Base-by-base conservation (phyloP, 2,329 filamentous ascomycete species). In the Apiospora marii region DNA sequence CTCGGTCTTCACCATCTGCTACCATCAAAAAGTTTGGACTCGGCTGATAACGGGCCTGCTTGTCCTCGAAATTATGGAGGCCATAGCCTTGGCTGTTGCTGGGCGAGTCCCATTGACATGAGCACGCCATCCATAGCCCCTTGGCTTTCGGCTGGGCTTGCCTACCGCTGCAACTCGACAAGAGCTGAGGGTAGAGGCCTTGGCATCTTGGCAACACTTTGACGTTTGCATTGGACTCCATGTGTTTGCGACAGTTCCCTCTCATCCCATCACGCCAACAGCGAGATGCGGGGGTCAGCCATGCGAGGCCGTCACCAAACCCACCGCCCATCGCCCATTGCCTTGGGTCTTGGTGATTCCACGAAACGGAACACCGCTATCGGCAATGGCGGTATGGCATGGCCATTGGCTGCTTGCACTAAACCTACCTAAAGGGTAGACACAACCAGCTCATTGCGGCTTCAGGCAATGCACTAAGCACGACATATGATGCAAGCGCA, bases 81-180 rank as follows among this genome's bases (percentile, higher is more conserved):
- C 51, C 27, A 34, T 6, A 14, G 51, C 27, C 51, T 58, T 58
- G 51, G 51, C 51, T 58, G 51, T 27, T 27, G 27, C 51, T 58
- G 51, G 51, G 51, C 27, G 51, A 58, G 51, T 16, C 14, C 51
- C 51, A 34, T 58, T 27, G 13, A 58, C 51, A 5, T 16, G 30
- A 58, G 51, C 51, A 58, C 51, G 51, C 51, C 34, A 58, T 58
- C 22, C 7, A 58, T 58, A 58, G 51, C 51, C 51, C 51, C 51
- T 58, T 58, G 51, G 51, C 51, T 34, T 3, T 8, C 19, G 51
- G 24, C 13, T 27, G 49, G 49, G 24, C 13, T 53, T 53, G 16
- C 6, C 24, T 6, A 16, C 49, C 24, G 30, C 49, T 53, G 49
- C 49, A 30, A 53, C 51, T 16, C 51, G 5, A 58, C 4, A 34